Evolutionary conservation across 306 rosid species (phyloP).

Genomic region (Cercis canadensis): DNA sequence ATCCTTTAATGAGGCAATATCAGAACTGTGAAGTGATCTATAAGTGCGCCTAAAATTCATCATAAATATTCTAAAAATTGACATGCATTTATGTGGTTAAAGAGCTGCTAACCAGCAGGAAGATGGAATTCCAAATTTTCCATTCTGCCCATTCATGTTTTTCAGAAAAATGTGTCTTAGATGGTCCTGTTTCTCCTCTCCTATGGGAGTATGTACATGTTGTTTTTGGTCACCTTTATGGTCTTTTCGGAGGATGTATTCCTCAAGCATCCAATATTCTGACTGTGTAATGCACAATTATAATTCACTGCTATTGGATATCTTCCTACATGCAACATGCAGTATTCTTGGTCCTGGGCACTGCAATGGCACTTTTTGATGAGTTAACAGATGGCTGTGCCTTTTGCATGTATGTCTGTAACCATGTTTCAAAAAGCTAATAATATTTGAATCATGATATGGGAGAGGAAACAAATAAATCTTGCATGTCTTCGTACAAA

Average conservation of each 20-base stretch:
- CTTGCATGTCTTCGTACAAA: not conserved
- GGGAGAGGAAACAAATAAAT: not conserved
- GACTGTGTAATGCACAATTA: conserved; percentile 8
- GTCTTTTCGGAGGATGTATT: conserved; percentile 15
- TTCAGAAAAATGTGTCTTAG: conserved; percentile 19
- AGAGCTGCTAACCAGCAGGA: conserved; percentile 13
- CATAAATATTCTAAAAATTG: not conserved
- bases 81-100: conserved; percentile 1
- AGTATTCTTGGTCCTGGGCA: not conserved
- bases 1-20: not conserved
- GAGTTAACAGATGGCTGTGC: not conserved
- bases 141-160: not conserved
- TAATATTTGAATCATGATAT: conserved; percentile 16
- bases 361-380: conserved; percentile 1
- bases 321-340: not conserved
- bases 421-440: conserved; percentile 9
- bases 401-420: not conserved
- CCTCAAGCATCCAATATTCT: conserved; percentile 30
- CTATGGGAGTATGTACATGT: not conserved
- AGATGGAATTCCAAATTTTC: conserved; percentile 21
- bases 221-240: not conserved
- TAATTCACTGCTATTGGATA: conserved; percentile 6
- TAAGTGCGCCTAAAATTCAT: not conserved
- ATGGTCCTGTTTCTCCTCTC: not conserved
- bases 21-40: not conserved